phyloP scores from a whole-genome alignment of 2,329 filamentous ascomycete genomes.

The Sarocladium strictum region DNA sequence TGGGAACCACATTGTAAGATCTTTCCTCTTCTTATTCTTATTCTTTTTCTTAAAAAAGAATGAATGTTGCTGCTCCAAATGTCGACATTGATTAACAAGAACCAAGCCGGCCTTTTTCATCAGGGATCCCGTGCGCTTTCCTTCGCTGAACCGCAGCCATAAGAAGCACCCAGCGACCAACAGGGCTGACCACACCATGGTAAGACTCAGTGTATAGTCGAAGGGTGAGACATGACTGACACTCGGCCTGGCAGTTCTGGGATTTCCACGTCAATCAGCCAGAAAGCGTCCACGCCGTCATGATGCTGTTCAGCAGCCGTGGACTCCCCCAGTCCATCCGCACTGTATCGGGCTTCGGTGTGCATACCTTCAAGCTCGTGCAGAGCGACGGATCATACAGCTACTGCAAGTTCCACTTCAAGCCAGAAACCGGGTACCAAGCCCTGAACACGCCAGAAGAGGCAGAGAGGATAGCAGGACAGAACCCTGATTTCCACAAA shows the following conservation, averaged over 20 bases:
- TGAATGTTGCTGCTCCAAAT: too few species aligned
- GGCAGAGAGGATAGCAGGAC: slow-evolving; percentile 43
- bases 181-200: slow-evolving; percentile 60
- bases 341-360: neutral
- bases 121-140: slow-evolving; percentile 68
- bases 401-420: slow-evolving; percentile 60
- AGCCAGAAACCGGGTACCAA: slow-evolving; percentile 57
- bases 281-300: slow-evolving; percentile 57
- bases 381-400: slow-evolving; percentile 55
- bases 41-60: too few species aligned
- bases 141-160: slow-evolving; percentile 71
- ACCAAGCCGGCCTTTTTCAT: slow-evolving; percentile 54
- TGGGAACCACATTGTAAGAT: slow-evolving; percentile 56
- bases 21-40: too few species aligned
- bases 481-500: slow-evolving; percentile 57
- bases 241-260: neutral
- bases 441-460: slow-evolving; percentile 50
- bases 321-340: slow-evolving; percentile 53
- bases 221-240: too few species aligned
- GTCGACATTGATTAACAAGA: too few species aligned
- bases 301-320: slow-evolving; percentile 61
- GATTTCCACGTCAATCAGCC: slow-evolving; percentile 31
- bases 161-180: slow-evolving; percentile 70
- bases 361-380: neutral
- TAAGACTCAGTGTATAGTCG: too few species aligned